phyloP scores from a whole-genome alignment of 148 eudicot species.

The Persicaria maculosa region DNA sequence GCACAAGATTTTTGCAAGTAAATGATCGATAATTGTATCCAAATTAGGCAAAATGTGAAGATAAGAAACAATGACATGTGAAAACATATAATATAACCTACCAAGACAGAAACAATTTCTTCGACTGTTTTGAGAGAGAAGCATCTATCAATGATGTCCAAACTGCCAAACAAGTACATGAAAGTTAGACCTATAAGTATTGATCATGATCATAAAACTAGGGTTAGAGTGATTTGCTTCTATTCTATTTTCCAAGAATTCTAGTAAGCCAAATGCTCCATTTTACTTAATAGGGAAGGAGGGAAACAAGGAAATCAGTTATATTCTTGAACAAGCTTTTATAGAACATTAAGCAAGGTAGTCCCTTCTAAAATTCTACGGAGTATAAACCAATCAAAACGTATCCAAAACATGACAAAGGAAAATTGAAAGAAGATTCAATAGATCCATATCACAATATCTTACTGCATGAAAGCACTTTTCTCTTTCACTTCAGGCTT shows the following conservation, averaged over 20 bases:
- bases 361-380: neutral
- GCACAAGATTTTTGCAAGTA: neutral
- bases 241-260: neutral
- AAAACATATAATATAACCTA: conserved; percentile 29
- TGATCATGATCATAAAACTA: neutral
- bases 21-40: neutral
- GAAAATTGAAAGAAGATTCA: neutral
- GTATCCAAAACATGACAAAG: neutral
- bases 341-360: neutral
- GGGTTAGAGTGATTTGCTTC: neutral
- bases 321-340: neutral
- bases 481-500: conserved; percentile 61
- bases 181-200: neutral
- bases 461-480: conserved; percentile 61
- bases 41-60: no score
- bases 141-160: conserved; percentile 55
- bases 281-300: neutral
- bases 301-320: neutral
- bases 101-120: conserved; percentile 70
- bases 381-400: neutral
- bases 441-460: neutral
- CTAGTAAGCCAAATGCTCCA: neutral
- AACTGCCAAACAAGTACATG: conserved; percentile 32
- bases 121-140: conserved; percentile 68
- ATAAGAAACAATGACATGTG: neutral